Evolutionary conservation across 2,329 filamentous ascomycete species (phyloP), one percentile per base, ranked within the genome.

Genomic region (Rhinocladiella similis): DNA sequence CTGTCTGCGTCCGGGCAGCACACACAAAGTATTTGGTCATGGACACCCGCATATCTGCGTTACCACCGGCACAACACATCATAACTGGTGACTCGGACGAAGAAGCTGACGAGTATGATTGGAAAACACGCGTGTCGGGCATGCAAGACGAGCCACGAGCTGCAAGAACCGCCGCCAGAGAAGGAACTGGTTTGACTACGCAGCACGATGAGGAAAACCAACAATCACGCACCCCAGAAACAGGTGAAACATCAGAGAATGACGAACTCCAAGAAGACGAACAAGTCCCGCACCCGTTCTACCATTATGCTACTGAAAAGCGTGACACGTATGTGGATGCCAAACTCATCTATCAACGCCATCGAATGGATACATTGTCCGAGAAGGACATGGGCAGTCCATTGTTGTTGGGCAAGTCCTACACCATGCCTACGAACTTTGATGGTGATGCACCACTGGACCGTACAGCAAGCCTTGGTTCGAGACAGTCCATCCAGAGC

Each of bases 331-430:
- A 96, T 72, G 87, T 90, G 22, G 94, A 99, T 71, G 90, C 93
- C 57, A 97, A 96, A 73, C 82, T 97, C 61, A 96, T 97, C 76
- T 99, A 96, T 72, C 93, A 97, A 75, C 83, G 90, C 63, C 91
- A 90, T 73, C 89, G 91, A 72, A 78, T 86, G 56, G 88, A 69
- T 56, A 69, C 66, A 19, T 69, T 73, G 58, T 61, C 68, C 68
- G 68, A 74, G 65, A 59, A 73, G 68, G 63, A 66, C 19, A 38
- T 63, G 38, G 54, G 53, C n/a, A 61, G 56, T 27, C 68, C 70
- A 62, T 67, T 74, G 61, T 61, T 66, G 47, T 60, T 65, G 42
- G 70, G 69, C 18, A 73, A 73, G 55, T 63, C 67, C 13, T 59
- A 59, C 19, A 65, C 66, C 10, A 29, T 65, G 50, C 65, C 67